Percentiles rank a stretch among this genome's conserved stretches.
Conservation (phyloP, 2,329 filamentous ascomycete genomes). For the Talaromyces rugulosus region DNA sequence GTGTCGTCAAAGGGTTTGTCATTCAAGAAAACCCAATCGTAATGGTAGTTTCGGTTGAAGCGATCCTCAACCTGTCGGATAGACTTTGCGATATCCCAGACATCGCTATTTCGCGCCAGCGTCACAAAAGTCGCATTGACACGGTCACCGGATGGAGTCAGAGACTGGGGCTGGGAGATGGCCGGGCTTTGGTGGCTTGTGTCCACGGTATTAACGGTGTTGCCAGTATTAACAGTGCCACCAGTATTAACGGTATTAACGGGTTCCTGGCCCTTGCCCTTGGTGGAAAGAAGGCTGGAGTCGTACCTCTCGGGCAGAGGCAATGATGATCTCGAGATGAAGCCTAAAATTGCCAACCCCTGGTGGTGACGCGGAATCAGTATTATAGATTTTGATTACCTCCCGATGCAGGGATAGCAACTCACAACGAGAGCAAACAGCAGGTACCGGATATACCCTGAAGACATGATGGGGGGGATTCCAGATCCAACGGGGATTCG, state of each 20-base stretch:
- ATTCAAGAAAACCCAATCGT: slow-evolving; percentile 99
- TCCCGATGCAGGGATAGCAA: slow-evolving; percentile 15
- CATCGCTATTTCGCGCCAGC: slow-evolving; percentile 83
- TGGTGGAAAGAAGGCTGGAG: slow-evolving; percentile 16
- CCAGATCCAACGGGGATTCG: neutral
- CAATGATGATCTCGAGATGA: slow-evolving; percentile 64
- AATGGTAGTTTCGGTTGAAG: slow-evolving; percentile 95
- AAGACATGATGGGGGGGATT: slow-evolving; percentile 24
- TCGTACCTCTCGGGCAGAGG: slow-evolving; percentile 28
- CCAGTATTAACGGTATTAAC: neutral
- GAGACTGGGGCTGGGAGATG: neutral
- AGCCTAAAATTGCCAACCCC: slow-evolving; percentile 72
- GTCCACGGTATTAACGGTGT: neutral
- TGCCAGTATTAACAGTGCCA: neutral
- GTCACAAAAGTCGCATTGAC: slow-evolving; percentile 98
- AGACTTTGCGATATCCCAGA: slow-evolving; percentile 95
- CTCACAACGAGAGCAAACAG: slow-evolving; percentile 80
- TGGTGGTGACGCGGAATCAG: slow-evolving; percentile 25
- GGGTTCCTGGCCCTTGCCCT: neutral
- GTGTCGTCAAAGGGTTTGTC: slow-evolving; percentile 88
- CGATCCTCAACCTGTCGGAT: slow-evolving; percentile 96
- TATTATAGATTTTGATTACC: neutral
- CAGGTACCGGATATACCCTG: slow-evolving; percentile 58
- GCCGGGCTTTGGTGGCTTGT: slow-evolving; percentile 5
- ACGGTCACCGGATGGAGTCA: slow-evolving; percentile 48